Conservation (phyloP, 1,284 basidiomycete genomes). For the Fomitopsis pinicola region DNA sequence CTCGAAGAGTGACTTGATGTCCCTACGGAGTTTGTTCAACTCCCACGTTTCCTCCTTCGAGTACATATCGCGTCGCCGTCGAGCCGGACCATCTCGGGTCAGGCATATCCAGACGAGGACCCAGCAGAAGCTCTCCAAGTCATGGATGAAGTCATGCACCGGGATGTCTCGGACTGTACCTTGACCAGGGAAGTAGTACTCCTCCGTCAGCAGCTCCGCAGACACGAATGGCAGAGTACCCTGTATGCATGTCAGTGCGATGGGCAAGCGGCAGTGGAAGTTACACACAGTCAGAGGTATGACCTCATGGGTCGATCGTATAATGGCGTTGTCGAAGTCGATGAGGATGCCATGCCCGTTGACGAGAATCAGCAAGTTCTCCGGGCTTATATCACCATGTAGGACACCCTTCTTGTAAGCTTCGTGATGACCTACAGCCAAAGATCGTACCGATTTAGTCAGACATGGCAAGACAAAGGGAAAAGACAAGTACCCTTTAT, state of each 20-base stretch:
- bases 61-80: too few species aligned
- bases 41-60: too few species aligned
- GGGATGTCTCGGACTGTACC: too few species aligned
- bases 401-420: neutral
- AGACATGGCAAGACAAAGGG: neutral
- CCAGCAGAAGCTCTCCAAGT: neutral
- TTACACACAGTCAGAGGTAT: neutral
- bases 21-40: too few species aligned
- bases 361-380: neutral
- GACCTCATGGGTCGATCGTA: neutral
- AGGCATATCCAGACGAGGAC: too few species aligned
- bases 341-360: neutral
- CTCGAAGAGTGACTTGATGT: too few species aligned
- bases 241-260: neutral
- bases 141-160: neutral
- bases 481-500: too few species aligned
- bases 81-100: too few species aligned
- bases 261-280: neutral
- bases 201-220: neutral
- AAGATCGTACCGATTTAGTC: neutral
- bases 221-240: neutral
- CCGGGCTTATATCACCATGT: neutral
- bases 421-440: neutral
- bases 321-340: neutral
- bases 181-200: neutral